Percentiles rank a stretch among this genome's conserved stretches.
phyloP scores from a whole-genome alignment of 2,329 filamentous ascomycete genomes.

The Myriosclerotinia scirpicola region DNA sequence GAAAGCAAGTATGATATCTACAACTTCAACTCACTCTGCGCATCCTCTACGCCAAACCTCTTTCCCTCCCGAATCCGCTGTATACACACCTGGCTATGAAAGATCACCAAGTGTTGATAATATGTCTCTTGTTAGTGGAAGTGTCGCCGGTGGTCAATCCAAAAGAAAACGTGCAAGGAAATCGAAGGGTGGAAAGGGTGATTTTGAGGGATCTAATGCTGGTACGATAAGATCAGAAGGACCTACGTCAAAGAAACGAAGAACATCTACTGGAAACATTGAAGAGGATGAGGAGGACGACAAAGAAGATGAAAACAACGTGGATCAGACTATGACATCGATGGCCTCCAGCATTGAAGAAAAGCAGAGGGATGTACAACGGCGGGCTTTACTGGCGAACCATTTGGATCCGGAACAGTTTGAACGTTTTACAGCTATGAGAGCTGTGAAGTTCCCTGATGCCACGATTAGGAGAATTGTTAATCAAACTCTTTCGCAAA shows the following conservation, averaged over 20 bases:
- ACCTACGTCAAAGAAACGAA: slow-evolving; percentile 47
- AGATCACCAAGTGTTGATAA: slow-evolving; percentile 67
- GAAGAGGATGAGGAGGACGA: slow-evolving; percentile 55
- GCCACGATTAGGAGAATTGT: slow-evolving; percentile 72
- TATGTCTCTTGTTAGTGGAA: slow-evolving; percentile 60
- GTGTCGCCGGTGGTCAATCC: slow-evolving; percentile 48
- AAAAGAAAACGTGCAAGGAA: slow-evolving; percentile 65
- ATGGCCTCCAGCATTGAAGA: slow-evolving; percentile 63
- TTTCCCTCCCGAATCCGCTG: slow-evolving; percentile 65
- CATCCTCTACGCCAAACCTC: slow-evolving; percentile 79
- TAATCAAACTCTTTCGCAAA: slow-evolving; percentile 79
- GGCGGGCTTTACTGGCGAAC: slow-evolving; percentile 61
- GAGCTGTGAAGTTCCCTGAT: slow-evolving; percentile 66
- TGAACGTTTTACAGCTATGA: slow-evolving; percentile 69
- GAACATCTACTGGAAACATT: slow-evolving; percentile 47
- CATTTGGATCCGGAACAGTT: slow-evolving; percentile 67
- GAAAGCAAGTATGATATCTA: slow-evolving; percentile 65
- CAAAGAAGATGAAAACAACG: slow-evolving; percentile 48
- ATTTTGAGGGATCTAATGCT: slow-evolving; percentile 36
- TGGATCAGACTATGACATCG: slow-evolving; percentile 39
- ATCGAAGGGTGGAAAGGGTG: slow-evolving; percentile 56
- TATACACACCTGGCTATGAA: slow-evolving; percentile 46
- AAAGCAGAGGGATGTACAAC: slow-evolving; percentile 59
- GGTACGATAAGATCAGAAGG: slow-evolving; percentile 36
- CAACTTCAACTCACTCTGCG: slow-evolving; percentile 51